Base-by-base conservation (phyloP, 352 stramenopile species). In the Plasmopara viticola region DNA sequence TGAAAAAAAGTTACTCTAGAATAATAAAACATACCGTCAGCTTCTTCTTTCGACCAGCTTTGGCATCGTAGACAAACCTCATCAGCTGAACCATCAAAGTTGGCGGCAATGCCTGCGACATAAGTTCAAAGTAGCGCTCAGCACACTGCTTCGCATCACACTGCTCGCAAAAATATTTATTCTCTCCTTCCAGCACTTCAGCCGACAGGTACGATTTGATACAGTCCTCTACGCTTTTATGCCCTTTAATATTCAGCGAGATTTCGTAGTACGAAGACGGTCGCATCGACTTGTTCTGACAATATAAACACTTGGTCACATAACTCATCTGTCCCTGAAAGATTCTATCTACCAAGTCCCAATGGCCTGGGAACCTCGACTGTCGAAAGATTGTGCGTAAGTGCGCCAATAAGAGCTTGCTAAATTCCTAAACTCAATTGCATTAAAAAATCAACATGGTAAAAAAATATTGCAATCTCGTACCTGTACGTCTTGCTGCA, bases 401-500 rank as follows among this genome's bases (percentile, higher is more conserved):
- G 46, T 93, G 81, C 10, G 81, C 65, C 20, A 95, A 51, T 44
- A 95, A 61, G 46, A 95, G 61, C 54, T 94, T 94, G 51, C 71
- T 90, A 56, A 95, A 95, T 53, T 95, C 86, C 81, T 93, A 43
- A n/a, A 44, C 18, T 29, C 34, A 33, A 52, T 13, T 17, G 37
- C 9, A 70, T 29, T 38, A 50, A 25, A 0, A 41, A 62, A 35
- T 17, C 8, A 54, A 33, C 6, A 47, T 29, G 33, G 44, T 38
- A 40, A 25, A 25, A 25, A 25, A 25, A 3, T 25, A 25, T 25
- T 25, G 20, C 20, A 25, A 29, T 18, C 17, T 28, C 18, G n/a
- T 28, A 91, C 82, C 73, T 95, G 84, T 13, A 81, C 84, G 61
- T 95, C 86, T 58, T 95, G 86, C 47, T 95, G 86, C 55, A 93